phyloP scores from a whole-genome alignment of 163 green algal genomes.

The Scenedesmus sp. region DNA sequence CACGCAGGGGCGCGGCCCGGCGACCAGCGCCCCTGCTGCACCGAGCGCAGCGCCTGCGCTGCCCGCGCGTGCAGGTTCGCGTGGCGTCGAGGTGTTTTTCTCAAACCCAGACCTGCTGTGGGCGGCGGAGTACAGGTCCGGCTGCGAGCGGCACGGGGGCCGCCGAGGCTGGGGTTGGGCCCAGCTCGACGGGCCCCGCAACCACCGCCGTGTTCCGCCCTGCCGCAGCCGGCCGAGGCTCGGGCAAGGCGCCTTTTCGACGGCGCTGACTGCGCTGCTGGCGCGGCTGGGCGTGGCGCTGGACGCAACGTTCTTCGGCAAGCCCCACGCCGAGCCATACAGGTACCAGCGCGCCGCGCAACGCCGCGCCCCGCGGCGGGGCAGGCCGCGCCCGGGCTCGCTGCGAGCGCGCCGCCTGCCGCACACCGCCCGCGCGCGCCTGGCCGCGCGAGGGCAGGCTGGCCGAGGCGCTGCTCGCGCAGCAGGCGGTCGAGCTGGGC shows the following conservation, averaged over 20 bases:
- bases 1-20: no score
- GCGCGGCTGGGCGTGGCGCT: constrained; percentile 55
- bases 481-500: constrained; percentile 66
- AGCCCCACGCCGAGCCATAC: constrained; percentile 82
- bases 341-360: constrained; percentile 26
- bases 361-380: no score
- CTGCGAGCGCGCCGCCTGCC: no score
- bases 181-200: no score
- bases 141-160: no score
- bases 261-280: constrained; percentile 67
- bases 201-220: no score
- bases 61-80: constrained; percentile 5
- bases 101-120: constrained; percentile 82
- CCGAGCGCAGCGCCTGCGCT: no score
- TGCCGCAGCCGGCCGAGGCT: constrained; percentile 73
- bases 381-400: no score
- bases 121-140: constrained; percentile 71
- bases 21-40: no score
- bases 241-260: constrained; percentile 82
- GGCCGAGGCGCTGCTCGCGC: constrained; percentile 61
- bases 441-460: constrained; percentile 42
- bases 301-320: constrained; percentile 69
- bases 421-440: no score
- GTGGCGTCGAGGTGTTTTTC: constrained; percentile 70
- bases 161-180: no score